phyloP scores from a whole-genome alignment of 2,329 filamentous ascomycete genomes.

The Penicillium olsonii region DNA sequence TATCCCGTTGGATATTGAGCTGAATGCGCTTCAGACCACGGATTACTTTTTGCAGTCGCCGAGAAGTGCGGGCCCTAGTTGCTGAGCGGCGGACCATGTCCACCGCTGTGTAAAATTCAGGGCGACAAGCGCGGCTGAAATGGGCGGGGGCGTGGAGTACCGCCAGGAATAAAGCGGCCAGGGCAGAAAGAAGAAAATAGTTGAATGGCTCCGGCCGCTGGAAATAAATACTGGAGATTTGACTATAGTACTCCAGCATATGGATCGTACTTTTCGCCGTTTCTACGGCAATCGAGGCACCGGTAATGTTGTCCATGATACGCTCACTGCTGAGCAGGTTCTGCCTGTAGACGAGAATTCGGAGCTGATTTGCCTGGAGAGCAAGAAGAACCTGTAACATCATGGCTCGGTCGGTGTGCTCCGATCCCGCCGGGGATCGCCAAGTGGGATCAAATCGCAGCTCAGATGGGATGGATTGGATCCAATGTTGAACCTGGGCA shows the following conservation, averaged over 20 bases:
- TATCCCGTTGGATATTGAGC: constrained; percentile 46
- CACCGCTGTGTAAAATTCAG: constrained; percentile 57
- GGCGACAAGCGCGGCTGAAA: constrained; percentile 42
- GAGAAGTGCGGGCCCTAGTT: constrained; percentile 56
- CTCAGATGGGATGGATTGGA: constrained; percentile 48
- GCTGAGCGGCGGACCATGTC: constrained; percentile 61
- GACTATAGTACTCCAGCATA: constrained; percentile 41
- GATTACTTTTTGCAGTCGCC: constrained; percentile 61
- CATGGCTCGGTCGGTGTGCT: constrained; percentile 38
- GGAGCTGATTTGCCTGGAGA: constrained; percentile 49
- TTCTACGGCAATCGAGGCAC: constrained; percentile 45
- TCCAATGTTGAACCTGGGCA: constrained; percentile 48
- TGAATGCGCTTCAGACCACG: constrained; percentile 59
- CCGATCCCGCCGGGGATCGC: constrained; percentile 14
- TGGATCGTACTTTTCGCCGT: constrained; percentile 42
- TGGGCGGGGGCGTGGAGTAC: constrained; percentile 48
- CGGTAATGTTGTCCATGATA: constrained; percentile 38
- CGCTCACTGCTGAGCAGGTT: constrained; percentile 42
- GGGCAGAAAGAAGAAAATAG: constrained; percentile 44
- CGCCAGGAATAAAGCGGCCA: constrained; percentile 46
- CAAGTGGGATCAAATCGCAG: constrained; percentile 40
- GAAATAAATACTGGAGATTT: constrained; percentile 40
- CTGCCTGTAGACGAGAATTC: constrained; percentile 49
- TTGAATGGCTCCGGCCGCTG: constrained; percentile 45
- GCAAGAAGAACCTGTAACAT: constrained; percentile 48